Evolutionary conservation across 1,284 basidiomycete species (phyloP), one percentile per base, ranked within the genome.

Genomic region (Phellinidium pouzarii): DNA sequence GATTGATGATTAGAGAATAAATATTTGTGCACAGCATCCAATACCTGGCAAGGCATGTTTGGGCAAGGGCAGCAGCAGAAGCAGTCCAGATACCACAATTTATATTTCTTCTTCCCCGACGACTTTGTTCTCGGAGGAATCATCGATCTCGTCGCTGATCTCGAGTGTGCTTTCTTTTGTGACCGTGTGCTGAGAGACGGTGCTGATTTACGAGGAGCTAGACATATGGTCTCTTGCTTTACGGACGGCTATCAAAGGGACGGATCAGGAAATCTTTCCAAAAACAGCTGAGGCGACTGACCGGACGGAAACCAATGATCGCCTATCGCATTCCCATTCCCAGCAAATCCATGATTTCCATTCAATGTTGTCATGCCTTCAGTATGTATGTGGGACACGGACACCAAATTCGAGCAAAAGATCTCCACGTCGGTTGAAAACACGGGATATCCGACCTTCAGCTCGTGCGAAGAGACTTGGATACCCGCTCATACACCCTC

Each of bases 361-460:
- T 44, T 41, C 4, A 41, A 22, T 17, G 31, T 45, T 8, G 40
- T 34, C 9, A 42, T 43, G 25, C 45, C 45, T 14, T 34, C 31
- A 34, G 31, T 11, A 8, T 11, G 31, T n/a, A n/a, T n/a, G n/a
- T n/a, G n/a, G n/a, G 14, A 14, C 31, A 17, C 50, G 47, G 19
- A 54, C 40, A 12, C 11, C 49, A 41, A 68, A 59, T 58, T 68
- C 65, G 53, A 69, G 65, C 11, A 69, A 52, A 3, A 69, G 55
- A 47, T 69, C 66, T 3, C 67, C 67, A 23, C 59, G 50, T 22
- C 40, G 27, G 58, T 64, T 66, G 61, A 68, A 68, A n/a, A 34
- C n/a, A 62, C 61, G 2, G 68, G 68, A 52, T 63, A 65, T 8
- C 62, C 55, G 37, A 68, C 59, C 23, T 56, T 58, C 58, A 62